Percentiles rank a stretch among this genome's conserved stretches.
Conservation (phyloP, 441 rosid species). For the Euphorbia celastroides region DNA sequence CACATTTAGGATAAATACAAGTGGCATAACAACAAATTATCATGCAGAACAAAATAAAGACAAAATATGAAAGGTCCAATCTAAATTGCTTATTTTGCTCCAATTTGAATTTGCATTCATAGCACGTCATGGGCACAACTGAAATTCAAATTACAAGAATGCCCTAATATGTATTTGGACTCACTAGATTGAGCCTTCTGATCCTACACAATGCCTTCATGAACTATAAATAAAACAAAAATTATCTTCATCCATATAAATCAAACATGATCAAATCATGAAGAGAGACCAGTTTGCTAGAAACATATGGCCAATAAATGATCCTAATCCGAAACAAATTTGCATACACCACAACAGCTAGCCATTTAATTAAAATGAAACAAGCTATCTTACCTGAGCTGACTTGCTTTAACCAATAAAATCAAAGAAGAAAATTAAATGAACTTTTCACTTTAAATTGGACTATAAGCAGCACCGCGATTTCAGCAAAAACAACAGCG, state of each 20-base stretch:
- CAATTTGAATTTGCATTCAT: not conserved
- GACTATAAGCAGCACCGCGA: not conserved
- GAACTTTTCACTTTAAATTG: slow-evolving; percentile 1
- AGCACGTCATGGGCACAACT: not conserved
- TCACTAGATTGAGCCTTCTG: not conserved
- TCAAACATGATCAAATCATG: not conserved
- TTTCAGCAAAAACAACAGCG: slow-evolving; percentile 1
- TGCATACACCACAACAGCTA: slow-evolving; percentile 6
- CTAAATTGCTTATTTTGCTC: not conserved
- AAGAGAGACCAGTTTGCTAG: not conserved
- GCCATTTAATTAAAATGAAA: slow-evolving; percentile 7
- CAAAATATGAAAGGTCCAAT: not conserved
- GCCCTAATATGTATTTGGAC: not conserved
- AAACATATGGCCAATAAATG: slow-evolving; percentile 6
- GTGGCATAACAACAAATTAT: not conserved
- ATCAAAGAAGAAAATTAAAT: not conserved
- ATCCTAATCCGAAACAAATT: not conserved
- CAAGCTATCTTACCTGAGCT: not conserved
- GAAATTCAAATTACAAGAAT: not conserved
- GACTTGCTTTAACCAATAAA: no score
- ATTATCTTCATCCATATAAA: not conserved
- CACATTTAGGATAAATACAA: slow-evolving; percentile 16
- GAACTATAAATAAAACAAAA: no score
- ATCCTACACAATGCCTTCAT: no score
- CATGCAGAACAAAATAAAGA: slow-evolving; percentile 7